Evolutionary conservation across 176 grass and related monocot species (phyloP), one percentile per base, ranked within the genome.

Genomic region (Coix lacrymajobi): DNA sequence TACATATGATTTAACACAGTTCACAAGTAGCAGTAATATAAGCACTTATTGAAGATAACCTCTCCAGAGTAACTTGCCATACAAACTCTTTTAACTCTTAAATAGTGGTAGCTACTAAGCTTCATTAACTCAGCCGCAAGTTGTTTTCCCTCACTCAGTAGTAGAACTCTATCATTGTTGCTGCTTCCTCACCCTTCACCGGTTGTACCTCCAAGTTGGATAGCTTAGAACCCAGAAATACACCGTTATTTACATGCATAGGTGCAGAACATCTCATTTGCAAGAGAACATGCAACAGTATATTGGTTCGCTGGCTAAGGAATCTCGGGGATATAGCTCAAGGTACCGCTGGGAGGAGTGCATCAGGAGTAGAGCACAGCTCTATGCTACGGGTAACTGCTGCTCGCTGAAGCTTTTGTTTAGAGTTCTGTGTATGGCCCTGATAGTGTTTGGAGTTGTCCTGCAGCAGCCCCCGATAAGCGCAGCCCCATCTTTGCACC

Each of bases 401-500:
- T 25, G n/a, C 9, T n/a, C 14, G 13, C 36, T 64, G 79, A 14
- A 44, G 39, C 25, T 41, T 76, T 92, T 75, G 61, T 89, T 87
- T 66, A 99, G 93, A 39, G 79, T 83, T 84, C 77, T 96, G 11
- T 60, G 65, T 71, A 99, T 90, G 75, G 89, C 96, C 79, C 77
- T 90, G 71, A 99, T 92, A 37, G 96, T 99, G 40, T 90, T 94
- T 81, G 96, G 96, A 87, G 96, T 96, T 77, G 96, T 99, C 88
- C 96, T 93, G 89, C 96, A 99, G 54, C 96, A 99, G 52, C 96
- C 96, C 2, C 96, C 91, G 1, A 99, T 90, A 8, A 96, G 85
- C 6, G 56, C 32, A 32, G 91, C 96, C 11, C 96, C 96, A 30
- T 87, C 96, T 60, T 94, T 88, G 79, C 83, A 79, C 96, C 96